Base-by-base conservation (phyloP, 495 filamentous ascomycete genomes). In the Aspergillus leporis region DNA sequence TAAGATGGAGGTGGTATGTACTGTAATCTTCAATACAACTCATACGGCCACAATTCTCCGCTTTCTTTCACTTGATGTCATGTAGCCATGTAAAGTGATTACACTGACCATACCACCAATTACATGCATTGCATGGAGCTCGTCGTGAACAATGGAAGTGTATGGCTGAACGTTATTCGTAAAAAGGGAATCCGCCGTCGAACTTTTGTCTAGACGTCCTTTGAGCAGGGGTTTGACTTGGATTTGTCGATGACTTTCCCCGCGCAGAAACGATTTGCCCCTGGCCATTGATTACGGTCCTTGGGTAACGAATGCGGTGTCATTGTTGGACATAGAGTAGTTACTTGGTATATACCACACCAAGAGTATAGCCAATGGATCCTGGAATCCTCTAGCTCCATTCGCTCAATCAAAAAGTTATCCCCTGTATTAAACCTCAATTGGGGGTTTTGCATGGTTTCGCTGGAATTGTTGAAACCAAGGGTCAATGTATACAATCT, bases 201-300 rank as follows among this genome's bases (percentile, higher is more conserved):
- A 36, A 41, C 38, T 41, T n/a, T 57, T 49, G 55, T 28, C 55
- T 40, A 47, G 50, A 53, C 41, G 30, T 31, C 36, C 31, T 9
- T 21, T 18, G 45, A 55, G 18, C 40, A 14, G 46, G 52, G 51
- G 21, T 45, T n/a, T 31, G 12, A 32, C 41, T 23, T 6, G n/a
- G 31, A 51, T 55, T 41, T 34, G 36, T 19, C 28, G 58, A 55
- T 43, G 58, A 60, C 51, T 53, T 51, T 34, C 52, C 52, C 58
- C 51, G 51, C 58, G 50, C 30, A 41, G 38, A n/a, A 3, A 14
- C 16, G n/a, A 41, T 41, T 41, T 41, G 38, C 38, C 38, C 38
- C 38, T 41, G 38, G n/a, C n/a, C 9, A 28, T 28, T 28, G 25
- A 28, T 28, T 28, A 28, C 25, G 25, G 6, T 28, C 25, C 6